Evolutionary conservation across 2,329 filamentous ascomycete species (phyloP), one percentile per base, ranked within the genome.

Genomic region (Waltergamsia citrina): DNA sequence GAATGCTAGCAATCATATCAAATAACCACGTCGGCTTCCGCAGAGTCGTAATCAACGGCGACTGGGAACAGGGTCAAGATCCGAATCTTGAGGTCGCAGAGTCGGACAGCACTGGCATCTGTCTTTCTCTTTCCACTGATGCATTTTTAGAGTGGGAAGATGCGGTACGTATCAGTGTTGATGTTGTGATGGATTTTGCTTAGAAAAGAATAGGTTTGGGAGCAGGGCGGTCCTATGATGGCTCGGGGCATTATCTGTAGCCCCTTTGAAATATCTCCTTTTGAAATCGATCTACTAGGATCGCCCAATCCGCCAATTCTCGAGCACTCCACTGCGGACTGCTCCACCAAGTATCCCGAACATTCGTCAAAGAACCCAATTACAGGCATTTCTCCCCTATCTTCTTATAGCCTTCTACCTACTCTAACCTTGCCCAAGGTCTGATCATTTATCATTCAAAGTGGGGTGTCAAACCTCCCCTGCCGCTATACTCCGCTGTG

Each of bases 141-240:
- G 63, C 71, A 2, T 73, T 74, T 41, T 52, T 76, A 11, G 63
- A 66, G 33, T 77, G 71, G 59, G 72, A 77, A 43, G 60, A 72
- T 30, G 55, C 51, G 26, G 68, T 70, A 53, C 28, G 61, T 34
- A 16, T 21, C 12, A n/a, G 22, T 10, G 14, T 18, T 10, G 4
- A 32, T 9, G 8, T 7, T n/a, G 26, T 15, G 7, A 7, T 10
- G 26, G 7, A 7, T 8, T 15, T 8, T 10, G 7, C n/a, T 28
- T 6, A 28, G 8, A 9, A 28, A 6, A 11, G 12, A n/a, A 7
- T 32, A 71, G 65, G 44, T 72, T 12, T 69, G 63, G 60, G 48
- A 52, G 0, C 51, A 60, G 5, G 53, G 50, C 4, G 47, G 48
- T 5, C 48, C 45, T 1, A 56, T 53, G n/a, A 44, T 61, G 26